A percentile compares a stretch with the other conserved stretches of the same genome.
Evolutionary conservation across 352 stramenopile genomes (phyloP).

Genomic region (Pythium scleroteichum): DNA sequence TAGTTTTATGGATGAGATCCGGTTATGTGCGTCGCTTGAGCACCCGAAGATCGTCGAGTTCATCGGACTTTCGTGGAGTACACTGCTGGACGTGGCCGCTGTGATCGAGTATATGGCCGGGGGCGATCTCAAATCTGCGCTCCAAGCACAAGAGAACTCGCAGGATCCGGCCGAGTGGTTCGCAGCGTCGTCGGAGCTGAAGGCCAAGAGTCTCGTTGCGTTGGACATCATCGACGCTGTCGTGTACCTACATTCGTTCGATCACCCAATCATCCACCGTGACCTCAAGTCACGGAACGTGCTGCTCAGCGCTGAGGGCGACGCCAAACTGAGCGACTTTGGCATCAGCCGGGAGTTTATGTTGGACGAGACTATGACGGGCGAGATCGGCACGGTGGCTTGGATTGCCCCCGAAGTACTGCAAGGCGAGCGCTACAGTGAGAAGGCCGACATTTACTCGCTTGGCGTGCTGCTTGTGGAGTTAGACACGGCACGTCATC

Average conservation of each 20-base stretch:
- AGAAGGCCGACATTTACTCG: constrained; percentile 37
- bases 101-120: constrained; percentile 38
- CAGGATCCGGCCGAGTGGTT: constrained; percentile 6
- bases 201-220: constrained; percentile 19
- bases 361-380: constrained; percentile 29
- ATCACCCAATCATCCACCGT: constrained; percentile 29
- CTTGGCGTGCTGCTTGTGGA: constrained; percentile 34
- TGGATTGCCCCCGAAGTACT: constrained; percentile 35
- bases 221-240: constrained; percentile 27
- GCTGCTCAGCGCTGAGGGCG: constrained; percentile 15
- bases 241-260: constrained; percentile 35
- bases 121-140: constrained; percentile 14
- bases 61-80: constrained; percentile 39
- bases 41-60: constrained; percentile 43
- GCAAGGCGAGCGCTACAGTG: constrained; percentile 31
- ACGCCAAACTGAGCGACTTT: constrained; percentile 28
- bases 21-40: constrained; percentile 32
- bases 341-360: constrained; percentile 18
- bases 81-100: constrained; percentile 33
- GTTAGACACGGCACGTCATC: constrained; percentile 26
- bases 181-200: neutral
- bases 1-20: constrained; percentile 45
- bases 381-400: constrained; percentile 29
- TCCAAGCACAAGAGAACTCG: neutral
- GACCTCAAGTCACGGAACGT: constrained; percentile 33